phyloP scores from a whole-genome alignment of 169 alveolate species.

The Plasmodium relictum region DNA sequence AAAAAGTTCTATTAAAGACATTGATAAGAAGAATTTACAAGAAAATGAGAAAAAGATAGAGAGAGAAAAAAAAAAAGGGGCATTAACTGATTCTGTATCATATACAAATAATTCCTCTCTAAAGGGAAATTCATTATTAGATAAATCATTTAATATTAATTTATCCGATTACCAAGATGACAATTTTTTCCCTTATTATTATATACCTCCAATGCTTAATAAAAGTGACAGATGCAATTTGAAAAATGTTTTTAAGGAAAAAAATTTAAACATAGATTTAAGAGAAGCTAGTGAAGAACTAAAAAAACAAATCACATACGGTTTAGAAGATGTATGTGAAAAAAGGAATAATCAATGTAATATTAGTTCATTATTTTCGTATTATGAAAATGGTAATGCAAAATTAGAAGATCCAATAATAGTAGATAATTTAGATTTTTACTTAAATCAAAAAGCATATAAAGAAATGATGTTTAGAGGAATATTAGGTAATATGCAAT shows the following conservation, averaged over 20 bases:
- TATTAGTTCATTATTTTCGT: conserved; percentile 29
- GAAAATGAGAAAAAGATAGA: not conserved
- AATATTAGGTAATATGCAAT: conserved; percentile 40
- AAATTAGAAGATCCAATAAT: conserved; percentile 29
- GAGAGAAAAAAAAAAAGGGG: not conserved
- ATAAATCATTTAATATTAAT: not conserved
- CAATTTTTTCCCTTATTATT: conserved; percentile 31
- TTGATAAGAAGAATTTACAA: not conserved
- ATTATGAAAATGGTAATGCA: conserved; percentile 61
- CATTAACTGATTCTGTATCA: too few species aligned
- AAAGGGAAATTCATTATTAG: not conserved
- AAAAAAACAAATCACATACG: conserved; percentile 26
- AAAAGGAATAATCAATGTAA: conserved; percentile 28
- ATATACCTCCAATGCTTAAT: conserved; percentile 46
- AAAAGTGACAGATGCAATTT: conserved; percentile 35
- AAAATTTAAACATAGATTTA: conserved; percentile 13
- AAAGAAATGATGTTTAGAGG: conserved; percentile 46
- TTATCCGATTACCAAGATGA: conserved; percentile 18
- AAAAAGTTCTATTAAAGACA: not conserved
- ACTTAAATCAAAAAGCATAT: conserved; percentile 47
- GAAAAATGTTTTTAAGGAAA: conserved; percentile 46
- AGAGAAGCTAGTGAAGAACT: conserved; percentile 35
- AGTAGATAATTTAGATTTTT: conserved; percentile 53
- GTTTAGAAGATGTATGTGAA: conserved; percentile 45
- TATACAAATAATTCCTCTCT: too few species aligned